These are phyloP conservation scores for Penicillium rolfsii DNA, from an alignment of 2,329 filamentous ascomycete genomes.

Conservation along the genomic window DNA sequence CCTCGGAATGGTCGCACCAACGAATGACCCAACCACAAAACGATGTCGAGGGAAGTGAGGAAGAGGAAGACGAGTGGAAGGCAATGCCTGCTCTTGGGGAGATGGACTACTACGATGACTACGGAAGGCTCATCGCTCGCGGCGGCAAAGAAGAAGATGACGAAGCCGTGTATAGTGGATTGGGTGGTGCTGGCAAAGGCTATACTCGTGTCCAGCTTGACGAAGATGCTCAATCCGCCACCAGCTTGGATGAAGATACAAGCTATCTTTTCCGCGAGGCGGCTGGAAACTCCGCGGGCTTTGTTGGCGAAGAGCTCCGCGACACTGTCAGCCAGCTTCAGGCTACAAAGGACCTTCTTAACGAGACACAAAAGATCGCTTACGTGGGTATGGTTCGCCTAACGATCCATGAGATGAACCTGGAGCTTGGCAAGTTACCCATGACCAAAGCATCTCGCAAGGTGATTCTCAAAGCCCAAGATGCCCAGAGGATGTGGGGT, in stretches of 20 bases:
- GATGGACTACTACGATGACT: slow-evolving; percentile 94
- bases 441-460: slow-evolving; percentile 71
- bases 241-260: slow-evolving; percentile 96
- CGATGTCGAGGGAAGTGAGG: slow-evolving; percentile 51
- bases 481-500: slow-evolving; percentile 90
- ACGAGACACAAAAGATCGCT: slow-evolving; percentile 91
- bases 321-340: slow-evolving; percentile 90
- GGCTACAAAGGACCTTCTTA: slow-evolving; percentile 91
- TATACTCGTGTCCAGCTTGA: slow-evolving; percentile 95
- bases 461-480: slow-evolving; percentile 67
- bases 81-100: slow-evolving; percentile 90
- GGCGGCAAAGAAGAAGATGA: slow-evolving; percentile 73
- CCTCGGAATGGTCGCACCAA: slow-evolving; percentile 93
- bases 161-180: slow-evolving; percentile 71
- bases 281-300: slow-evolving; percentile 63
- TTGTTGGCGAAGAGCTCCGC: slow-evolving; percentile 77
- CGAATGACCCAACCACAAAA: slow-evolving; percentile 62
- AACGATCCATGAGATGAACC: slow-evolving; percentile 76
- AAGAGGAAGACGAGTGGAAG: slow-evolving; percentile 78
- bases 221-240: slow-evolving; percentile 90
- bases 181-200: slow-evolving; percentile 89
- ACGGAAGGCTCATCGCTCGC: slow-evolving; percentile 81
- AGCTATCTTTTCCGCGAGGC: slow-evolving; percentile 88
- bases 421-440: slow-evolving; percentile 65
- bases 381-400: slow-evolving; percentile 90